Conservation (phyloP, 805 yeast genomes). For the Candida alai region DNA sequence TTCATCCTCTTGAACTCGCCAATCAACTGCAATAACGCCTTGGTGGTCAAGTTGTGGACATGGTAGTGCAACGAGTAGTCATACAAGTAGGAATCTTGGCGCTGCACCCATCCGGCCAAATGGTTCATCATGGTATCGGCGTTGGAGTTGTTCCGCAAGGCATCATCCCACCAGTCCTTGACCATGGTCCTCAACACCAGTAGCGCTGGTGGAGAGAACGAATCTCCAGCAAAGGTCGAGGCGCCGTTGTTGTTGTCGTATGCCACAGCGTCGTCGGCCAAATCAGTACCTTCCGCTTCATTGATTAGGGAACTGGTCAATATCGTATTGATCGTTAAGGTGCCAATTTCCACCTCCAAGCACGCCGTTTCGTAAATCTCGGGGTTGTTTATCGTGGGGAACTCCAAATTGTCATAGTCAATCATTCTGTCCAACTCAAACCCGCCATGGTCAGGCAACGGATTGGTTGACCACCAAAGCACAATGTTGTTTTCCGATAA, state of each 20-base stretch:
- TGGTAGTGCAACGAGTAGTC: constrained; percentile 81
- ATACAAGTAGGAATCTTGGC: constrained; percentile 66
- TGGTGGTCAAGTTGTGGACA: constrained; percentile 79
- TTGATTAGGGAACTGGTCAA: constrained; percentile 79
- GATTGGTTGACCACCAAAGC: constrained; percentile 89
- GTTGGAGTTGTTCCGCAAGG: constrained; percentile 56
- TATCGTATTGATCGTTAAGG: constrained; percentile 81
- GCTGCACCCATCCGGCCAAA: constrained; percentile 83
- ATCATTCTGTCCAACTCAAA: constrained; percentile 56
- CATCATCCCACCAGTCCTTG: constrained; percentile 92
- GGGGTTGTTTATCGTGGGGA: constrained; percentile 71
- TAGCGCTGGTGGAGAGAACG: constrained; percentile 76
- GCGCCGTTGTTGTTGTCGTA: constrained; percentile 38
- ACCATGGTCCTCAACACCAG: constrained; percentile 68
- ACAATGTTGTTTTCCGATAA: constrained; percentile 62
- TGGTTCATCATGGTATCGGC: constrained; percentile 84
- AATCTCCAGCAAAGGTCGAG: constrained; percentile 68
- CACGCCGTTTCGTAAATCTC: constrained; percentile 76
- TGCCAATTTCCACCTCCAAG: constrained; percentile 73
- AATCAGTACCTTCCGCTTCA: constrained; percentile 83
- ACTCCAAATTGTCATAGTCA: constrained; percentile 57
- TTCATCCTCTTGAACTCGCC: constrained; percentile 79
- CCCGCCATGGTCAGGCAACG: constrained; percentile 84
- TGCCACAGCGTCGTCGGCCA: constrained; percentile 46
- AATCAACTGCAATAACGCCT: constrained; percentile 73